Evolutionary conservation across 306 rosid genomes (phyloP).

Genomic region (Cucumis cinereus): DNA sequence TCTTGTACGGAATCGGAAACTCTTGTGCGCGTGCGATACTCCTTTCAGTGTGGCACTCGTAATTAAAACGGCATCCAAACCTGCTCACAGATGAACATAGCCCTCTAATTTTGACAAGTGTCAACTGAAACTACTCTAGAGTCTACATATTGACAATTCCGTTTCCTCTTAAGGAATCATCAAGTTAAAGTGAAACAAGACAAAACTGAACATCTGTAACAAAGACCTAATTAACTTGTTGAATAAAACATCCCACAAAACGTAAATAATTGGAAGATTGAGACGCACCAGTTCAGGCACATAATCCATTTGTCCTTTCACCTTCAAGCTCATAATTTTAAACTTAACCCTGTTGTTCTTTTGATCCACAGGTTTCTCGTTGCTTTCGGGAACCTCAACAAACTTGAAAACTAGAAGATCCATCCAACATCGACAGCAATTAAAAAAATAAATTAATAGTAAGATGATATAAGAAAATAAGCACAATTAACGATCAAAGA

Average conservation of each 20-base stretch:
- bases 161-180: neutral
- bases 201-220: neutral
- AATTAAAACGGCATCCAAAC: neutral
- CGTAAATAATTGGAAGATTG: neutral
- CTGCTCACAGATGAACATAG: neutral
- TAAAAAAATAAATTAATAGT: neutral
- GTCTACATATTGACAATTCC: neutral
- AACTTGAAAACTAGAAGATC: constrained; percentile 71
- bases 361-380: constrained; percentile 68
- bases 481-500: neutral
- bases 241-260: neutral
- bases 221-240: neutral
- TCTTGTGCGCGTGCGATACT: neutral
- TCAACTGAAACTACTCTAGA: neutral
- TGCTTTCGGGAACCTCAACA: constrained; percentile 86
- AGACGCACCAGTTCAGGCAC: constrained; percentile 92
- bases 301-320: constrained; percentile 76
- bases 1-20: neutral
- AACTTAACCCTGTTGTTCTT: constrained; percentile 83
- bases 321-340: constrained; percentile 99
- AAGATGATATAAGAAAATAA: neutral
- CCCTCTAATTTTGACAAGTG: neutral
- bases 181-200: neutral
- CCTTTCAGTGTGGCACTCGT: neutral
- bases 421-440: constrained; percentile 6